These are phyloP conservation scores for Gamsiella multidivaricata DNA, from an alignment of 192 early-diverging fungal genomes.

Conservation along the genomic window DNA sequence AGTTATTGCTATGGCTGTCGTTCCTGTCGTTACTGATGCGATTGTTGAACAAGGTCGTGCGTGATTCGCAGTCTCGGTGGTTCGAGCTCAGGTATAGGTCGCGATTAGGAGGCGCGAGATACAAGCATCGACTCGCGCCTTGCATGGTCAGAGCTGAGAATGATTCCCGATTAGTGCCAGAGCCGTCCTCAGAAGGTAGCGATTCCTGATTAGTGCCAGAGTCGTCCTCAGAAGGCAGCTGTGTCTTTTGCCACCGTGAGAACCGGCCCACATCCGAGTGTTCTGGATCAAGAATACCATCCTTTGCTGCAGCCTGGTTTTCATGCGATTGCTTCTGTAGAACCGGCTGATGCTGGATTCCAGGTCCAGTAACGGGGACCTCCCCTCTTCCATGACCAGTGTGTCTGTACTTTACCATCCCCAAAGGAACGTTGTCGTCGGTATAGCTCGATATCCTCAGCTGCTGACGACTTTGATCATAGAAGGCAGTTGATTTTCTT, in stretches of 20 bases:
- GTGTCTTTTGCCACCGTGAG: constrained; percentile 41
- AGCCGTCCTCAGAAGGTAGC: constrained; percentile 30
- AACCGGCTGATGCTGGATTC: neutral
- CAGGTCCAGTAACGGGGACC: neutral
- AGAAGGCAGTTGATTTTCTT: too few relatives aligned
- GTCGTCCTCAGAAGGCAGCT: constrained; percentile 36
- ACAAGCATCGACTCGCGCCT: neutral
- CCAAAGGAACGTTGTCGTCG: constrained; percentile 10
- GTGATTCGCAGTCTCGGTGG: neutral
- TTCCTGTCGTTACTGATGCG: too few relatives aligned
- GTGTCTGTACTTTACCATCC: neutral
- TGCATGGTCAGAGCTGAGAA: constrained; percentile 4
- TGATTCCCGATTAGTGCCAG: constrained; percentile 26
- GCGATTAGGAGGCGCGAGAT: neutral
- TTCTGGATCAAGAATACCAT: neutral
- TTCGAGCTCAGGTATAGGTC: constrained; percentile 12
- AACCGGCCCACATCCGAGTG: neutral
- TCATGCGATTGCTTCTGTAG: neutral
- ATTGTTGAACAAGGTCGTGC: neutral
- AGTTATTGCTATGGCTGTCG: too few relatives aligned
- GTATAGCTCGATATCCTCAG: neutral
- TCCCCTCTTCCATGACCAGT: neutral
- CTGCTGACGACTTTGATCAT: neutral
- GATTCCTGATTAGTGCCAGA: constrained; percentile 26
- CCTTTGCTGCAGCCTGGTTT: neutral